Conservation (phyloP, 2,329 filamentous ascomycete species). For the Exophiala sp. region DNA sequence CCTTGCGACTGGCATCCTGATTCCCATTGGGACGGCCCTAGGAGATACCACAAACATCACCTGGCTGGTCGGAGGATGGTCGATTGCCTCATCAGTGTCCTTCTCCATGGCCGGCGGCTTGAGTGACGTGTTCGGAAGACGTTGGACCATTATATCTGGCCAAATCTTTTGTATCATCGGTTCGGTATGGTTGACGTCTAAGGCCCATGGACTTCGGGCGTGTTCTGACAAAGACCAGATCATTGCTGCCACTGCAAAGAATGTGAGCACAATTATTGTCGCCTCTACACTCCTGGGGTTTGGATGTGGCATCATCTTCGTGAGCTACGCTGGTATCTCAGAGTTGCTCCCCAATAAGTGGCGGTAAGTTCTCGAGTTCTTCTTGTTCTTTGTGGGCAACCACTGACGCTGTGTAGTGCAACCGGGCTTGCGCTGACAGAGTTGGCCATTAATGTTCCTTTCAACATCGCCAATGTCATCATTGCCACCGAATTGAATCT, state of each 20-base stretch:
- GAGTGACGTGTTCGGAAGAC: constrained; percentile 37
- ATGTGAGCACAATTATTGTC: constrained; percentile 36
- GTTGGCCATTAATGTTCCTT: constrained; percentile 27
- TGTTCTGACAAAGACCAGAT: constrained; percentile 15
- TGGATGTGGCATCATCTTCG: constrained; percentile 37
- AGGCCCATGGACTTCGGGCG: not conserved
- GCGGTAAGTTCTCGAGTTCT: constrained; percentile 37
- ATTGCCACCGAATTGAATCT: not conserved
- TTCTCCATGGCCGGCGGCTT: constrained; percentile 35
- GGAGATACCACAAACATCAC: constrained; percentile 11
- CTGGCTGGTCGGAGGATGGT: constrained; percentile 16
- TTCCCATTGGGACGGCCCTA: constrained; percentile 11
- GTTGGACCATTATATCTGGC: constrained; percentile 34
- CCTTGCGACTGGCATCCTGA: constrained; percentile 25
- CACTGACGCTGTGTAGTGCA: not conserved
- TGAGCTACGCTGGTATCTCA: constrained; percentile 35
- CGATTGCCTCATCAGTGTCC: constrained; percentile 13
- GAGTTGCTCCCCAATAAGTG: constrained; percentile 38
- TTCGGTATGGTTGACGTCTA: not conserved
- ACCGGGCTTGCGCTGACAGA: constrained; percentile 4
- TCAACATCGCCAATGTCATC: constrained; percentile 35
- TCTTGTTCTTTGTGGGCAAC: constrained; percentile 14
- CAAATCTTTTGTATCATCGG: not conserved
- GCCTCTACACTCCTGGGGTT: constrained; percentile 34
- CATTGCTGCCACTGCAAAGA: constrained; percentile 35